phyloP scores from a whole-genome alignment of 1,284 basidiomycete genomes.

The Bjerkandera adusta region DNA sequence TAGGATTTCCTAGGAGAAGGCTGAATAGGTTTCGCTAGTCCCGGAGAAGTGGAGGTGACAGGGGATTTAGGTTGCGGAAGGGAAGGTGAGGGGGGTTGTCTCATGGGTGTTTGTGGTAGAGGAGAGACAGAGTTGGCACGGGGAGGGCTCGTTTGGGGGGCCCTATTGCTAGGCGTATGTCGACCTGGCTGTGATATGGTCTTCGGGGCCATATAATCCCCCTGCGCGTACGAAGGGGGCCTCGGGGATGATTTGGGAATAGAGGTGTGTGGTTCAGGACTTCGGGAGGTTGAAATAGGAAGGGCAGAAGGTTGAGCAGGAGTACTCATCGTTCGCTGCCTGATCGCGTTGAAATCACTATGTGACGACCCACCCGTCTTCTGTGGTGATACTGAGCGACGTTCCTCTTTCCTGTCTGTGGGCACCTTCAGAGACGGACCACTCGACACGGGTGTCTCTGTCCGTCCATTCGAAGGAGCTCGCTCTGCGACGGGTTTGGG shows the following conservation, averaged over 20 bases:
- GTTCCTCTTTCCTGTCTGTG: too few species aligned
- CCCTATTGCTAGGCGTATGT: constrained; percentile 8
- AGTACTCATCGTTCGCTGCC: constrained; percentile 38
- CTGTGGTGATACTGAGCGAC: constrained; percentile 19
- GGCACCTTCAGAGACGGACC: constrained; percentile 28
- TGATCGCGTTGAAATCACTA: constrained; percentile 15
- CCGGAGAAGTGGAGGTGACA: constrained; percentile 41
- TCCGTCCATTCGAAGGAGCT: not conserved
- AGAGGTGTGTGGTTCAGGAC: constrained; percentile 4
- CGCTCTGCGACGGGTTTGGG: constrained; percentile 6
- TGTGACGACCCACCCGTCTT: constrained; percentile 16
- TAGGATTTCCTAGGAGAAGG: constrained; percentile 46
- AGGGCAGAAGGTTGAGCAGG: constrained; percentile 18
- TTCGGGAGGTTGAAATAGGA: constrained; percentile 10
- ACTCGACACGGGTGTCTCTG: not conserved
- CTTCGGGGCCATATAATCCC: constrained; percentile 1
- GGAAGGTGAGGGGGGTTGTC: constrained; percentile 32
- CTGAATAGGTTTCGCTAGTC: constrained; percentile 49
- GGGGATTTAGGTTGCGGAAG: constrained; percentile 33
- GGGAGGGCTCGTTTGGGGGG: constrained; percentile 14
- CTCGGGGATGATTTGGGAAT: not conserved
- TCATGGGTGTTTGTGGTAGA: constrained; percentile 22
- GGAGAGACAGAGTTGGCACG: constrained; percentile 13
- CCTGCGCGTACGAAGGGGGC: not conserved
- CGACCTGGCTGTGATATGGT: not conserved